phyloP scores from a whole-genome alignment of 2,329 filamentous ascomycete species.

The Fusarium redolens region DNA sequence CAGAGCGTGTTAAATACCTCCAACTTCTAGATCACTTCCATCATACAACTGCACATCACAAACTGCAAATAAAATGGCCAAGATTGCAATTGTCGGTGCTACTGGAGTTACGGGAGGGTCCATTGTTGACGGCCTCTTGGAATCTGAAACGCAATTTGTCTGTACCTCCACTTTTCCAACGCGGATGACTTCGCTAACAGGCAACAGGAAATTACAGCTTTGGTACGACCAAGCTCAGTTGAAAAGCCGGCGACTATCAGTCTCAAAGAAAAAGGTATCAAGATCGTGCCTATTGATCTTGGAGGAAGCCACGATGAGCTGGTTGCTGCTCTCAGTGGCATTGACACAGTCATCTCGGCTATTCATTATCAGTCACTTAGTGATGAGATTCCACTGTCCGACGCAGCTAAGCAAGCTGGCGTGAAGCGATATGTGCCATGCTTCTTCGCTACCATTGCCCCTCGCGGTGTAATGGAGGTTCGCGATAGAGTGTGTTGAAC shows the following conservation, averaged over 20 bases:
- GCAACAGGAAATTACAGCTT: slow-evolving; percentile 56
- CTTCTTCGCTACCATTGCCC: slow-evolving; percentile 59
- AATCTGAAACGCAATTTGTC: slow-evolving; percentile 44
- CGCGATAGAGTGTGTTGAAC: background rate
- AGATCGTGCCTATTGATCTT: slow-evolving; percentile 57
- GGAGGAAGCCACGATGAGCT: slow-evolving; percentile 55
- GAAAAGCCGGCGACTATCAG: slow-evolving; percentile 56
- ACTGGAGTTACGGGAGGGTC: slow-evolving; percentile 55
- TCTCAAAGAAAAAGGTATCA: slow-evolving; percentile 56
- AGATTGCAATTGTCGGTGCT: slow-evolving; percentile 53
- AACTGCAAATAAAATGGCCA: background rate
- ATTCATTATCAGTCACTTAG: slow-evolving; percentile 51
- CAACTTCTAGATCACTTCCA: background rate
- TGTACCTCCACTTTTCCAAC: background rate
- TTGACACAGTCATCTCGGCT: slow-evolving; percentile 57
- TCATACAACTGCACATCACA: background rate
- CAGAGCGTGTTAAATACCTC: background rate
- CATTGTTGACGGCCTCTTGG: slow-evolving; percentile 54
- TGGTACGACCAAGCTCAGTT: slow-evolving; percentile 59
- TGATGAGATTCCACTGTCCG: slow-evolving; percentile 59
- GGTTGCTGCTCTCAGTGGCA: slow-evolving; percentile 53
- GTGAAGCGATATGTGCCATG: slow-evolving; percentile 65
- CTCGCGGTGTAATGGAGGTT: slow-evolving; percentile 49
- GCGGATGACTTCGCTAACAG: background rate
- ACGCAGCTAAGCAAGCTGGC: slow-evolving; percentile 60